phyloP scores from a whole-genome alignment of 768 basidiomycete species.

The Leccinum olivaceopallidum region DNA sequence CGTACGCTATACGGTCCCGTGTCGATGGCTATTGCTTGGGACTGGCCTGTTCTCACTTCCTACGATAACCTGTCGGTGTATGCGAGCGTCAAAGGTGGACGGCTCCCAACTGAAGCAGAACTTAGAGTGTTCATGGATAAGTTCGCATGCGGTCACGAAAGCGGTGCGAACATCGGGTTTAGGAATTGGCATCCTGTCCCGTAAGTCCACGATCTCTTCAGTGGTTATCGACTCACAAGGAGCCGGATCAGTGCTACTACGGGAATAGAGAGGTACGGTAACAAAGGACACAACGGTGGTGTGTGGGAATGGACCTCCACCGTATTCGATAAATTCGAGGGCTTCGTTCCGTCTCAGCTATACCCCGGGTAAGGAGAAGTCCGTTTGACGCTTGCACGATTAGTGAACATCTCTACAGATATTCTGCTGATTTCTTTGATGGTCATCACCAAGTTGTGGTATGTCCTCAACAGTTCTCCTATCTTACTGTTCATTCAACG shows the following conservation, averaged over 20 bases:
- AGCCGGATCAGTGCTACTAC: conserved; percentile 59
- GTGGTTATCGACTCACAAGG: conserved; percentile 2
- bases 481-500: background rate
- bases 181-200: conserved; percentile 93
- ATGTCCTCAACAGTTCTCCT: conserved; percentile 14
- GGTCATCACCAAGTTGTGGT: conserved; percentile 84
- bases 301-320: conserved; percentile 99
- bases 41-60: conserved; percentile 87
- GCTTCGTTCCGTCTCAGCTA: conserved; percentile 69
- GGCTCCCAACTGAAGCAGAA: conserved; percentile 90
- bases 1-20: conserved; percentile 89
- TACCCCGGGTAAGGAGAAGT: conserved; percentile 75
- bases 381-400: background rate
- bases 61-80: conserved; percentile 79
- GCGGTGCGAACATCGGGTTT: conserved; percentile 82
- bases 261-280: conserved; percentile 49
- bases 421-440: conserved; percentile 92
- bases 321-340: conserved; percentile 65
- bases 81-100: conserved; percentile 86
- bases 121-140: conserved; percentile 76
- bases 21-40: conserved; percentile 65
- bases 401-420: conserved; percentile 40
- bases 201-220: conserved; percentile 46
- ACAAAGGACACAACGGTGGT: conserved; percentile 85
- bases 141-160: conserved; percentile 72